Conservation (phyloP, 2,329 filamentous ascomycete genomes). For the Aureobasidium pullulans region DNA sequence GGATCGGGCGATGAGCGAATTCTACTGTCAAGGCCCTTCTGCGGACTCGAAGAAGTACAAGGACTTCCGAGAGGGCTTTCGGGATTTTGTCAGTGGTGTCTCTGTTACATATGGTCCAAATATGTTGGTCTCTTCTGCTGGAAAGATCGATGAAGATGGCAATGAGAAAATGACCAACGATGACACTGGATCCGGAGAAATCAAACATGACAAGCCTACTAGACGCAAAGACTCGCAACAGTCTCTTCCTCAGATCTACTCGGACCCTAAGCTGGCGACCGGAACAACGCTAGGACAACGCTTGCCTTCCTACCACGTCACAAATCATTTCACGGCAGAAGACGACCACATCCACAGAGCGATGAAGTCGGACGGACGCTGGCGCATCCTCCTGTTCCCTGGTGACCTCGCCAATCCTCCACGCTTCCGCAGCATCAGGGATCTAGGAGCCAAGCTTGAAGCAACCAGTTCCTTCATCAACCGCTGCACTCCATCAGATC, state of each 20-base stretch:
- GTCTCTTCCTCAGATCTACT: background rate
- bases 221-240: background rate
- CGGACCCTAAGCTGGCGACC: background rate
- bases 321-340: constrained; percentile 7
- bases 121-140: background rate
- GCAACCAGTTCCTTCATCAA: background rate
- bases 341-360: background rate
- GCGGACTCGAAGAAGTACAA: background rate
- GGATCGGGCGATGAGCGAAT: constrained; percentile 25
- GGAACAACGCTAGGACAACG: background rate
- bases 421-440: background rate
- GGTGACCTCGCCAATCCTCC: background rate
- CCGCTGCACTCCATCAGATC: background rate
- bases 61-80: background rate
- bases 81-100: background rate
- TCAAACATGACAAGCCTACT: too few species aligned
- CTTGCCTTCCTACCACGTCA: background rate
- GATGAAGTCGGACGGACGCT: background rate
- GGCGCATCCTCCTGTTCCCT: background rate
- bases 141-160: background rate
- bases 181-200: too few species aligned
- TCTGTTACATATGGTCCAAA: background rate
- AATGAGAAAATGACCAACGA: background rate
- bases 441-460: background rate
- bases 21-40: background rate